Evolutionary conservation across 441 rosid genomes (phyloP).

Genomic region (Populus hybrid): DNA sequence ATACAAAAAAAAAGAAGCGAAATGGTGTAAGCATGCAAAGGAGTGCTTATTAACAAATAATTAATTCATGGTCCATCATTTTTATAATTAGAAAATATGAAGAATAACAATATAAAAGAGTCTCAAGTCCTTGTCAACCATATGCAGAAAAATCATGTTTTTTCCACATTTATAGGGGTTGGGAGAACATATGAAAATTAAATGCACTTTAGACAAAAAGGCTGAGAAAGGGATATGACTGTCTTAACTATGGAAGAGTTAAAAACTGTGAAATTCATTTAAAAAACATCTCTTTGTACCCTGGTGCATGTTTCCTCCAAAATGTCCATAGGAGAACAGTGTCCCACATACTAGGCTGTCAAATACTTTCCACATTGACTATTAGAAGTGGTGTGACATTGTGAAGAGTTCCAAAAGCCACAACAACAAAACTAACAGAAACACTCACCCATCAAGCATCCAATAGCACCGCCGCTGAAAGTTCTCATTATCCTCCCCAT

Average conservation of each 20-base stretch:
- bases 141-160: neutral
- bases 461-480: constrained; percentile 72
- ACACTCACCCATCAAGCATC: constrained; percentile 67
- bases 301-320: neutral
- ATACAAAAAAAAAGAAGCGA: neutral
- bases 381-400: neutral
- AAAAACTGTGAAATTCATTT: neutral
- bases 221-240: too few species aligned
- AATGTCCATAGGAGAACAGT: neutral
- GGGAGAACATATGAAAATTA: neutral
- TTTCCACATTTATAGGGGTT: neutral
- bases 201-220: too few species aligned
- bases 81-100: neutral
- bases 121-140: neutral
- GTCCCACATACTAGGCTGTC: neutral
- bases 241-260: neutral
- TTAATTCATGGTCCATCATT: neutral
- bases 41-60: neutral
- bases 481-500: constrained; percentile 59
- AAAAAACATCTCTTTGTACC: neutral
- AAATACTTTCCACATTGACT: neutral
- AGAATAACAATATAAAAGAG: neutral
- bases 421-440: constrained; percentile 2
- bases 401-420: constrained; percentile 4
- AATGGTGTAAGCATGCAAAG: neutral